Percentiles rank a stretch among this genome's conserved stretches.
phyloP scores from a whole-genome alignment of 164 flowering plant genomes.

The Aristolochia contorta region DNA sequence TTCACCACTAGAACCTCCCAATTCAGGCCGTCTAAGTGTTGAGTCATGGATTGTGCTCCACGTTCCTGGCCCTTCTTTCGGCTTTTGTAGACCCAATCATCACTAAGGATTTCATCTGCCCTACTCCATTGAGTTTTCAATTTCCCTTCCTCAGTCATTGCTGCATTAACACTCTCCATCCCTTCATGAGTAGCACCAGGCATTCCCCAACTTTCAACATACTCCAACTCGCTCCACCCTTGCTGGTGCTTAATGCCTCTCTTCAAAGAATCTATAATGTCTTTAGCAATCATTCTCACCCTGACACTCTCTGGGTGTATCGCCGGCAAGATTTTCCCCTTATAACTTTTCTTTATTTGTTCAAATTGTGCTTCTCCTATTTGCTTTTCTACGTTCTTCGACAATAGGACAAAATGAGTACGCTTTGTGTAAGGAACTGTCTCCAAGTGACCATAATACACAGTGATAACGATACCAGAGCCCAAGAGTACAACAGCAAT shows the following conservation, averaged over 20 bases:
- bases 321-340: slow-evolving; percentile 75
- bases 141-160: slow-evolving; percentile 26
- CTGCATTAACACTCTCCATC: slow-evolving; percentile 20
- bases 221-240: slow-evolving; percentile 63
- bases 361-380: slow-evolving; percentile 65
- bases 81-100: slow-evolving; percentile 69
- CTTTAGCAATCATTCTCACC: slow-evolving; percentile 63
- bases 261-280: slow-evolving; percentile 64
- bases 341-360: slow-evolving; percentile 35
- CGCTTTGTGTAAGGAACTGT: slow-evolving; percentile 77
- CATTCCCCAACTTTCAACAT: slow-evolving; percentile 13
- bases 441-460: slow-evolving; percentile 72
- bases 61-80: slow-evolving; percentile 42
- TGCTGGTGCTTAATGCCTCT: slow-evolving; percentile 63
- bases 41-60: slow-evolving; percentile 32
- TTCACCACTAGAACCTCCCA: slow-evolving; percentile 89
- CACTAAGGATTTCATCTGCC: slow-evolving; percentile 81
- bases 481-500: slow-evolving; percentile 43
- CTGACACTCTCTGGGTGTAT: slow-evolving; percentile 80
- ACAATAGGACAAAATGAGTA: slow-evolving; percentile 68
- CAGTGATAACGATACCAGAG: slow-evolving; percentile 45
- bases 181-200: background rate
- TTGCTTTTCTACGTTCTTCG: slow-evolving; percentile 41
- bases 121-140: slow-evolving; percentile 35
- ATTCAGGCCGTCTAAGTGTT: slow-evolving; percentile 72